phyloP scores from a whole-genome alignment of 495 filamentous ascomycete species.

The Aspergillus affinis region DNA sequence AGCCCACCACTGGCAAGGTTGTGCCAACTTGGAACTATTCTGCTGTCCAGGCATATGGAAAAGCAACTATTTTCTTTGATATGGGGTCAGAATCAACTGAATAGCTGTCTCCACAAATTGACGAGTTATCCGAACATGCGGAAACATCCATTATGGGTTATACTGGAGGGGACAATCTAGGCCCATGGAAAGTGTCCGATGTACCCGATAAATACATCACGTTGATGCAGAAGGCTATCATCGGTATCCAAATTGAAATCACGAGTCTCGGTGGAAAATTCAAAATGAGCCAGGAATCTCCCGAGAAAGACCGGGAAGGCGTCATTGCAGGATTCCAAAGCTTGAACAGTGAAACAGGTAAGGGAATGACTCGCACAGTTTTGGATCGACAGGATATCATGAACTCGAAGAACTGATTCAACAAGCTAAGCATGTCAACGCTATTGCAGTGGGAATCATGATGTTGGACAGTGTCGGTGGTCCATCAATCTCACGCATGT shows the following conservation, averaged over 20 bases:
- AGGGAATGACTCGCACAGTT: conserved; percentile 42
- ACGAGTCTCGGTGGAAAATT: conserved; percentile 51
- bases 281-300: conserved; percentile 59
- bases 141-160: conserved; percentile 53
- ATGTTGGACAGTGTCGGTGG: too few relatives aligned
- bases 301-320: conserved; percentile 44
- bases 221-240: conserved; percentile 52
- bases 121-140: conserved; percentile 42
- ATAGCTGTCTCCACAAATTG: conserved; percentile 45
- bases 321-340: conserved; percentile 49
- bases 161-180: conserved; percentile 24
- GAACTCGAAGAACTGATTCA: too few relatives aligned
- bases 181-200: conserved; percentile 50
- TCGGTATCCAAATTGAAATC: conserved; percentile 54
- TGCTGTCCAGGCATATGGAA: conserved; percentile 56
- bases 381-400: conserved; percentile 47
- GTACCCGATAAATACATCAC: conserved; percentile 49
- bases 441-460: too few relatives aligned
- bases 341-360: conserved; percentile 41
- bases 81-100: conserved; percentile 31
- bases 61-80: conserved; percentile 46
- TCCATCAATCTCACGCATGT: too few relatives aligned
- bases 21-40: conserved; percentile 64
- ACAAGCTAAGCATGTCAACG: too few relatives aligned
- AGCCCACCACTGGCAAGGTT: conserved; percentile 55